Base-by-base conservation (phyloP, 2,329 filamentous ascomycete genomes). In the Herpotrichia juniperi region DNA sequence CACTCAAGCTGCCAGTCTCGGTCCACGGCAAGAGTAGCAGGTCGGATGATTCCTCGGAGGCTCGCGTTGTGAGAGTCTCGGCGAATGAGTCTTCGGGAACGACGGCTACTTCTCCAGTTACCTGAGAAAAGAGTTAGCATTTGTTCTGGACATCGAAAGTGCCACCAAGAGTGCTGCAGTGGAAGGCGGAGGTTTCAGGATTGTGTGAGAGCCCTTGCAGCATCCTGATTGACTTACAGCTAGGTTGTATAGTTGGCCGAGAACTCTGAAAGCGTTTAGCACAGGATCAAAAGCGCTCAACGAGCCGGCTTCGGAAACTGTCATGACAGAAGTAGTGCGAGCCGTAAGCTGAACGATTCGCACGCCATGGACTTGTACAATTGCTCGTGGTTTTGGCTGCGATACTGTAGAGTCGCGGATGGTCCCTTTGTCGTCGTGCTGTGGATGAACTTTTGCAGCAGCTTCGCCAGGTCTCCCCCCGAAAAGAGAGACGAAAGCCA, bases 241-340 rank as follows among this genome's bases (percentile, higher is more conserved):
- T 1, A 97, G 82, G 57, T 93, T 90, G 67, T 94, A 87, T 34
- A 96, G 84, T 57, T 89, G 88, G 1, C 91, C 91, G 62, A 97
- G 93, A 0, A 91, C 91, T 42, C 90, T 86, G 81, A 97, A 97
- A 0, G 91, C 90, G 68, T 96, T 96, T 48, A 97, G 86, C 3
- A 97, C 87, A 0, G 93, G 91, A 64, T 97, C 93, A 63, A 60
- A 71, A 59, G 61, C 79, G 58, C 69, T 79, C 73, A 74, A 83
- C 43, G 94, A 90, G 32, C 92, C 88, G 2, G 88, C 81, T 66
- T 96, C 91, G 0, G 91, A 88, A 10, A 96, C 91, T 63, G 91
- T 88, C 93, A 97, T 97, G 63, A 97, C 93, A 16, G 92, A 93
- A 0, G 93, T 97, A 35, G 91, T 89, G 81, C 93, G 91, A 63